Base-by-base conservation (phyloP, 2,329 filamentous ascomycete genomes). In the Knoxdaviesia capensis region DNA sequence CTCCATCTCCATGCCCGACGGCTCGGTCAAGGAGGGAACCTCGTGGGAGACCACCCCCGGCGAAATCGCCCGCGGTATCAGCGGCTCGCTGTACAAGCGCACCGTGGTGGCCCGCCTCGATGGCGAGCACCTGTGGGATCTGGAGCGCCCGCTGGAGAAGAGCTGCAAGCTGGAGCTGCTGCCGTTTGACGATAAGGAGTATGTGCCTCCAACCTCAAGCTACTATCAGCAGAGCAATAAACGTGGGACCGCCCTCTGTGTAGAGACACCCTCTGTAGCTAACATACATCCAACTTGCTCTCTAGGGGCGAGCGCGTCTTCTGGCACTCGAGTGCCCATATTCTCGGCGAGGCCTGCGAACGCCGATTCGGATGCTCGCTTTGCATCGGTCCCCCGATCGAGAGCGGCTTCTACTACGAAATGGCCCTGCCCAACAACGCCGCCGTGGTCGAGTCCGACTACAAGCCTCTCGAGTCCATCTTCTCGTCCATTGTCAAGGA, bases 351-450 rank as follows among this genome's bases (percentile, higher is more conserved):
- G 62, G 87, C 87, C 46, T 82, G 80, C 40, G 90, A 98, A 62
- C 74, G 81, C 54, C 74, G 86, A 53, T 98, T 86, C 56, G 84
- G 86, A 46, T 94, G 88, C 62, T 79, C 83, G 52, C 73, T 94
- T 38, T 94, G 86, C 59, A 92, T 94, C 56, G 90, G 90, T 29
- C 90, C 90, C 33, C 90, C 85, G 7, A 86, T 88, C 38, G 76
- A 86, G 42, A 80, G 87, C 59, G 88, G 86, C 35, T 94, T 94
- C 68, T 94, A 94, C 69, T 96, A 94, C 61, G 85, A 96, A 62
- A 94, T 96, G 87, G 81, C 81, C 32, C 68, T 84, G 38, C 74
- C 80, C 39, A 77, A 80, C 35, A 76, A 77, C 43, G 65, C 62
- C 54, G 76, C 67, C 53, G 82, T 94, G 36, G 74, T 78, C 44